Base-by-base conservation (phyloP, 345 rosid genomes). In the Cardiospermum halicacabum region DNA sequence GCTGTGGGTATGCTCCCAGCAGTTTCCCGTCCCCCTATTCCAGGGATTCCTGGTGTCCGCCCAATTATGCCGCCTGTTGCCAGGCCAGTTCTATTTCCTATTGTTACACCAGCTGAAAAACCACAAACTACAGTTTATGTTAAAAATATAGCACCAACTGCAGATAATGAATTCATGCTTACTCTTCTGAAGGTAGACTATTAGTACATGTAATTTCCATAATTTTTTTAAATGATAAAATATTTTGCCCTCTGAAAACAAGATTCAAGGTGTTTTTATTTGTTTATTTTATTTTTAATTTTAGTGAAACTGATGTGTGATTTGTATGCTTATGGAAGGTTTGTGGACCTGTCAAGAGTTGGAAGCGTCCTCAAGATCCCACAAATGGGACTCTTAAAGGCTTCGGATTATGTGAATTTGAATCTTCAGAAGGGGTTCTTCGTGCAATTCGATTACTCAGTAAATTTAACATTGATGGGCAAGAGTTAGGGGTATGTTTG, bases 371-470 rank as follows among this genome's bases (percentile, higher is more conserved):
- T 30, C 92, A 86, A 81, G 84, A 82, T 74, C 96, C 95, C 49
- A 78, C 87, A 65, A 80, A 82, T 73, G 91, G 89, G 64, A 83
- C 92, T 71, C 95, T 85, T 66, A 89, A 75, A 82, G 87, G 96
- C 63, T 94, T 91, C 75, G 99, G 99, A 31, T 89, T 94, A 74
- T 94, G 89, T 78, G 96, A 94, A 81, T 91, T 91, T 75, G 99
- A 89, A 67, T 80, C 89, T 75, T 89, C 99, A 50, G 97, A 94
- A 77, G 99, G 96, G 58, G 89, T 85, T 83, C 97, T 94, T 60
- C 90, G 96, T 64, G 97, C 97, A 55, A 70, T 94, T 56, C 97
- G 97, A 58, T 77, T 94, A 10, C 89, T 94, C 64, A 89, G 80
- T 72, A 89, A 89, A 89, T 86, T 83, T 57, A 89, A 76, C 56